Evolutionary conservation across 306 rosid species (phyloP).

Genomic region (Castanea mollissima): DNA sequence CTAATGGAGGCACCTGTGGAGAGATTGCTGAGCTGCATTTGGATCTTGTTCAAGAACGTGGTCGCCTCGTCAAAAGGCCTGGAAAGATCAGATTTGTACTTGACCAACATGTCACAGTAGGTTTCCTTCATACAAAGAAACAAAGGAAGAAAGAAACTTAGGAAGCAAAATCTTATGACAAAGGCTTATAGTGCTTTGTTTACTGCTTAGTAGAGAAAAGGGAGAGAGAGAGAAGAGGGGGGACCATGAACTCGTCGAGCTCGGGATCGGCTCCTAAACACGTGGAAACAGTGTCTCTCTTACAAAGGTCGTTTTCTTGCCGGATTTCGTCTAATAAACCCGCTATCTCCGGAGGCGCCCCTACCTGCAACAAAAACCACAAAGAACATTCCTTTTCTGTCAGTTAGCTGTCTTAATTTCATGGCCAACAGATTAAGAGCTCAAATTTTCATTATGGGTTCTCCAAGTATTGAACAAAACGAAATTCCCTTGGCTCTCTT

Average conservation of each 20-base stretch:
- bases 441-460: no score
- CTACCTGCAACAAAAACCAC: slow-evolving; percentile 46
- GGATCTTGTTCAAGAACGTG: slow-evolving; percentile 81
- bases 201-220: not conserved
- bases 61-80: slow-evolving; percentile 94
- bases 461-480: not conserved
- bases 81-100: slow-evolving; percentile 80
- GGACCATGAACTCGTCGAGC: slow-evolving; percentile 98
- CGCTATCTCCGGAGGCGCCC: slow-evolving; percentile 93
- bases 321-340: slow-evolving; percentile 76
- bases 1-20: slow-evolving; percentile 55
- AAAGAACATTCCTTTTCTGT: not conserved
- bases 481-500: not conserved
- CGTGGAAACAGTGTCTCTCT: slow-evolving; percentile 68
- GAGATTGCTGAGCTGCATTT: slow-evolving; percentile 73
- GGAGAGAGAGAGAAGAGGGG: slow-evolving; percentile 33
- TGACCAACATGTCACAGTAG: slow-evolving; percentile 76
- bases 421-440: no score
- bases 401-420: not conserved
- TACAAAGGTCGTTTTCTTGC: slow-evolving; percentile 56
- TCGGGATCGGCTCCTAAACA: slow-evolving; percentile 97
- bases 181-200: slow-evolving; percentile 16
- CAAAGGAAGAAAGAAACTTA: not conserved
- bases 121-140: slow-evolving; percentile 48
- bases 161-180: slow-evolving; percentile 14